Conservation (phyloP, 331 rosid genomes). For the Acacia concinna region DNA sequence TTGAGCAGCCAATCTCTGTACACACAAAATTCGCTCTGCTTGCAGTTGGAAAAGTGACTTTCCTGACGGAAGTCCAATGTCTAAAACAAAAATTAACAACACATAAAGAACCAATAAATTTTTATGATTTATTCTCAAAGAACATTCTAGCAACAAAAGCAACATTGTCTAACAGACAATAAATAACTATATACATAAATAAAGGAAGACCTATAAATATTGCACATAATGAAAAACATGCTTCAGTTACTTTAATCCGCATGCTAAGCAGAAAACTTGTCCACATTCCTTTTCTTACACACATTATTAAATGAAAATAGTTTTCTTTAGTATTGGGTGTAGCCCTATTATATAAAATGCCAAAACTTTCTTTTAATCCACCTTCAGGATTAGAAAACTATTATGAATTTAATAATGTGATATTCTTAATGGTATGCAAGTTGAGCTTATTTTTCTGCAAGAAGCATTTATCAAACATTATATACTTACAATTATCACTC, state of each 20-base stretch:
- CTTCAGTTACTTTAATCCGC: slow-evolving; percentile 4
- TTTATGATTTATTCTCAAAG: slow-evolving; percentile 14
- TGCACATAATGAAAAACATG: slow-evolving; percentile 23
- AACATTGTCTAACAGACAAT: slow-evolving; percentile 9
- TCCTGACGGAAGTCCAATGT: slow-evolving; percentile 98
- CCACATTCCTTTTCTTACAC: background rate
- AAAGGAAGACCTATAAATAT: background rate
- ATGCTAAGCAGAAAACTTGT: slow-evolving; percentile 4
- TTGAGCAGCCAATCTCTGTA: slow-evolving; percentile 84
- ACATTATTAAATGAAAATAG: background rate
- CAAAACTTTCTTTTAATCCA: background rate
- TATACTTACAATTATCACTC: slow-evolving; percentile 12
- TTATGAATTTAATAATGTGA: too few relatives aligned
- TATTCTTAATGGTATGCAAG: too few relatives aligned
- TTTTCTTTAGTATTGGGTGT: background rate
- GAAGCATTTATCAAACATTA: slow-evolving; percentile 6
- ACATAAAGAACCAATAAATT: background rate
- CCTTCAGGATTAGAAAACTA: background rate
- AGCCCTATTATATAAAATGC: background rate
- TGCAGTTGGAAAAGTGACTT: slow-evolving; percentile 97
- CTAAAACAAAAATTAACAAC: slow-evolving; percentile 40
- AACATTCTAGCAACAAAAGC: slow-evolving; percentile 17
- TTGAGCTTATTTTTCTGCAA: slow-evolving; percentile 1
- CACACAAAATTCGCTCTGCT: slow-evolving; percentile 95
- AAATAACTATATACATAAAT: slow-evolving; percentile 14